Conservation (phyloP, 2,329 filamentous ascomycete genomes). For the Elsinoe perseae region DNA sequence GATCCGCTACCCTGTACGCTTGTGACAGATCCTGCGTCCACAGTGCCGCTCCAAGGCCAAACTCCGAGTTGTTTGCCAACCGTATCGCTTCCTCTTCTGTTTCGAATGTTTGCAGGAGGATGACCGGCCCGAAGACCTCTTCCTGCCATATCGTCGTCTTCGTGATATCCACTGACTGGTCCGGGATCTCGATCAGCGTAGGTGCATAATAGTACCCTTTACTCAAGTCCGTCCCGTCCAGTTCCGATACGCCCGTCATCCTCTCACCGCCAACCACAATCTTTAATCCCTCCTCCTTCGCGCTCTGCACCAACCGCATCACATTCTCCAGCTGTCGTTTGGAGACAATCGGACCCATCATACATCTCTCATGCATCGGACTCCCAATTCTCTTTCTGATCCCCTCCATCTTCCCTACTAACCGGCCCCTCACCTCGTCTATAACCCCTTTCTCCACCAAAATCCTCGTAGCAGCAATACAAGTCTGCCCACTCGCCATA, state of each 20-base stretch:
- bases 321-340: conserved; percentile 13
- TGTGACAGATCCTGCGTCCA: conserved; percentile 46
- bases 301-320: conserved; percentile 12
- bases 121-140: conserved; percentile 40
- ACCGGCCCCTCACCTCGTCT: conserved; percentile 53
- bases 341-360: conserved; percentile 58
- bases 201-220: conserved; percentile 22
- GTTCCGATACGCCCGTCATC: conserved; percentile 1
- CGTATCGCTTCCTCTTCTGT: conserved; percentile 41
- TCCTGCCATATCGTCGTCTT: conserved; percentile 26
- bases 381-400: conserved; percentile 55
- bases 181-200: conserved; percentile 22
- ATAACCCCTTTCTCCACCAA: conserved; percentile 47
- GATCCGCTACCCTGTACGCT: conserved; percentile 25
- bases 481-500: conserved; percentile 47
- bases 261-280: conserved; percentile 18
- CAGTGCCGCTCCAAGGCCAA: conserved; percentile 44
- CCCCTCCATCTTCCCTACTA: conserved; percentile 50
- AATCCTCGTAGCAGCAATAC: conserved; percentile 48
- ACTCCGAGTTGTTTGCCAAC: conserved; percentile 45
- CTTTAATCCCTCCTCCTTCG: conserved; percentile 16
- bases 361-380: conserved; percentile 57
- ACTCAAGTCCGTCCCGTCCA: conserved; percentile 3
- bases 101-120: conserved; percentile 42
- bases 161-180: conserved; percentile 17